Percentiles rank a stretch among this genome's conserved stretches.
Conservation (phyloP, 345 rosid genomes). For the Schrenkiella parvula region DNA sequence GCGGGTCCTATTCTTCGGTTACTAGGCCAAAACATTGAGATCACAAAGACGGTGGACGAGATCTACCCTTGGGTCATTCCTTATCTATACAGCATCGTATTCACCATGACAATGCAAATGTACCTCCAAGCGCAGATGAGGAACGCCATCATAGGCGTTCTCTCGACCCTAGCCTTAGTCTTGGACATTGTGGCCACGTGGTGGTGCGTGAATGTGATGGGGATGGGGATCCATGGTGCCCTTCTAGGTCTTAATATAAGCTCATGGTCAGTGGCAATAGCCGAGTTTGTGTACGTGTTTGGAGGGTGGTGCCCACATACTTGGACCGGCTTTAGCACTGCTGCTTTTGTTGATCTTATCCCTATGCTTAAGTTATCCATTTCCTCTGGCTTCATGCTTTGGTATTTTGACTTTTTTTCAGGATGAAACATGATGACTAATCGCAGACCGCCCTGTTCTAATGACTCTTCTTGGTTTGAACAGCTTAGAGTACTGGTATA, state of each 20-base stretch:
- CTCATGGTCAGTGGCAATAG: conserved; percentile 38
- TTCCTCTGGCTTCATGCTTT: conserved; percentile 60
- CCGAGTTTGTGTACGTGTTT: conserved; percentile 46
- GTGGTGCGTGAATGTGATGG: conserved; percentile 38
- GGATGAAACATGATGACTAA: background rate
- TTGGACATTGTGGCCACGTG: conserved; percentile 47
- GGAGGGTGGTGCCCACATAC: conserved; percentile 70
- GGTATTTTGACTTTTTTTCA: conserved; percentile 26
- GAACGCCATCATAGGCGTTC: conserved; percentile 40
- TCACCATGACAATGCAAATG: conserved; percentile 35
- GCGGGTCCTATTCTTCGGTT: conserved; percentile 35
- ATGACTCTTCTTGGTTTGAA: background rate
- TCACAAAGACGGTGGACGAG: conserved; percentile 35
- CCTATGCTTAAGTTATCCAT: conserved; percentile 60
- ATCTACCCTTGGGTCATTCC: conserved; percentile 46
- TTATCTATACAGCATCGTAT: conserved; percentile 24
- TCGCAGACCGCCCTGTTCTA: background rate
- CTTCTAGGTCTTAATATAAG: conserved; percentile 43
- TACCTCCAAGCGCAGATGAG: conserved; percentile 47
- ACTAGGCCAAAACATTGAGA: conserved; percentile 37
- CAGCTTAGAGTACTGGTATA: conserved; percentile 61
- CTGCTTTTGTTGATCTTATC: conserved; percentile 42
- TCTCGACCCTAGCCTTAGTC: conserved; percentile 31
- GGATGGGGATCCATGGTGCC: conserved; percentile 51
- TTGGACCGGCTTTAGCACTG: conserved; percentile 59